Percentiles rank a stretch among this genome's conserved stretches.
Conservation (phyloP, 2,329 filamentous ascomycete species). For the Lasiodiplodia sp. region DNA sequence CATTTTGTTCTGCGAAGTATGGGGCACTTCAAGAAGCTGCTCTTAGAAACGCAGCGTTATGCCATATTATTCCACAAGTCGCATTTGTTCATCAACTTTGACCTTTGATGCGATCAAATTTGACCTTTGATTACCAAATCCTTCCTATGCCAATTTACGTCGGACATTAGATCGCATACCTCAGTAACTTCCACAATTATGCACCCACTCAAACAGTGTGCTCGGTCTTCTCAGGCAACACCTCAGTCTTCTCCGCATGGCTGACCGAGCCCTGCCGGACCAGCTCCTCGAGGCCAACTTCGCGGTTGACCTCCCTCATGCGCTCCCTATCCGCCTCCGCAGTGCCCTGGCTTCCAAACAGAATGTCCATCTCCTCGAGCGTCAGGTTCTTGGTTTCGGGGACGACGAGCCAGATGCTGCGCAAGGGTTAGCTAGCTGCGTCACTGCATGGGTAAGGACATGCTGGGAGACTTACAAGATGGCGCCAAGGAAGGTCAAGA, state of each 20-base stretch:
- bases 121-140: background rate
- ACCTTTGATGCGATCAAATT: background rate
- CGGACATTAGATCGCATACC: background rate
- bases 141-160: background rate
- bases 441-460: background rate
- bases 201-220: background rate
- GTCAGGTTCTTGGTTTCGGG: conserved; percentile 63
- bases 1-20: too few relatives aligned
- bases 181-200: background rate
- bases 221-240: conserved; percentile 27
- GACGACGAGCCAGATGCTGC: conserved; percentile 55
- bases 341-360: conserved; percentile 72
- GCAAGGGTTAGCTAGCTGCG: background rate
- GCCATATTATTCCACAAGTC: background rate
- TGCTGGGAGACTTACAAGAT: conserved; percentile 44
- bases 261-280: conserved; percentile 28
- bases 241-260: conserved; percentile 26
- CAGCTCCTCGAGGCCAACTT: conserved; percentile 66
- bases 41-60: background rate
- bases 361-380: conserved; percentile 67
- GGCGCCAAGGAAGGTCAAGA: conserved; percentile 69
- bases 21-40: too few relatives aligned
- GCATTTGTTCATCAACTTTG: background rate
- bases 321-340: conserved; percentile 72
- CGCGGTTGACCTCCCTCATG: conserved; percentile 75